These are phyloP conservation scores for Exutisphaerella laricina DNA, from an alignment of 2,329 filamentous ascomycete species.

Conservation along the genomic window DNA sequence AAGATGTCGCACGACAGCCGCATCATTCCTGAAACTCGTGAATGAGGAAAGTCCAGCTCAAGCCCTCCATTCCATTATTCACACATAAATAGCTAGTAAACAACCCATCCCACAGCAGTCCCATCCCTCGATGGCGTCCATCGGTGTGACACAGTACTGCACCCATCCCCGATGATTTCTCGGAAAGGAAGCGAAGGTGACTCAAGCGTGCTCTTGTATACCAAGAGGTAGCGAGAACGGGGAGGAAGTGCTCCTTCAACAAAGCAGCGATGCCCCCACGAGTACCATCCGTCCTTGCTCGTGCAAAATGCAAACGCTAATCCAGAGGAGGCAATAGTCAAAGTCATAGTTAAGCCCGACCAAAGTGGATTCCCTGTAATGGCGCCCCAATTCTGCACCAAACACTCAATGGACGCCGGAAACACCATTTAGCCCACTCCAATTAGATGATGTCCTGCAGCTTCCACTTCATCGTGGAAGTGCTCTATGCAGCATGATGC, in stretches of 20 bases:
- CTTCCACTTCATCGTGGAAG: constrained; percentile 3
- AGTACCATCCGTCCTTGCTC: constrained; percentile 8
- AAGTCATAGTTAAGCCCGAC: constrained; percentile 11
- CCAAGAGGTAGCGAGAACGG: not conserved
- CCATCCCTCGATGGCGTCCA: too few relatives aligned
- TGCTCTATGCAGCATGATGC: constrained; percentile 6
- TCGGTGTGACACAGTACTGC: too few relatives aligned
- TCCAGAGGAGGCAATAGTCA: constrained; percentile 20
- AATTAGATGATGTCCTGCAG: constrained; percentile 20
- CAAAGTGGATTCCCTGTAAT: constrained; percentile 8
- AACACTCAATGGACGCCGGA: not conserved
- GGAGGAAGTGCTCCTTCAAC: not conserved
- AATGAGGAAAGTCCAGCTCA: too few relatives aligned
- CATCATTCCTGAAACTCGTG: too few relatives aligned
- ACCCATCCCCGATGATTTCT: too few relatives aligned
- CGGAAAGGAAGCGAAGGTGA: not conserved
- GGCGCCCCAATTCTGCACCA: constrained; percentile 1
- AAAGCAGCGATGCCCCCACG: constrained; percentile 4
- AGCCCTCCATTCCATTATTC: constrained; percentile 8
- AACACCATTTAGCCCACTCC: constrained; percentile 7
- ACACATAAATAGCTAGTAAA: constrained; percentile 4
- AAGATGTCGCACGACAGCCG: too few relatives aligned
- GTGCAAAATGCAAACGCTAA: constrained; percentile 23
- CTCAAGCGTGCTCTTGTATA: not conserved
- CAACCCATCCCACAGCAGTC: not conserved